phyloP scores from a whole-genome alignment of 164 flowering plant species.

The Annona squamosa region DNA sequence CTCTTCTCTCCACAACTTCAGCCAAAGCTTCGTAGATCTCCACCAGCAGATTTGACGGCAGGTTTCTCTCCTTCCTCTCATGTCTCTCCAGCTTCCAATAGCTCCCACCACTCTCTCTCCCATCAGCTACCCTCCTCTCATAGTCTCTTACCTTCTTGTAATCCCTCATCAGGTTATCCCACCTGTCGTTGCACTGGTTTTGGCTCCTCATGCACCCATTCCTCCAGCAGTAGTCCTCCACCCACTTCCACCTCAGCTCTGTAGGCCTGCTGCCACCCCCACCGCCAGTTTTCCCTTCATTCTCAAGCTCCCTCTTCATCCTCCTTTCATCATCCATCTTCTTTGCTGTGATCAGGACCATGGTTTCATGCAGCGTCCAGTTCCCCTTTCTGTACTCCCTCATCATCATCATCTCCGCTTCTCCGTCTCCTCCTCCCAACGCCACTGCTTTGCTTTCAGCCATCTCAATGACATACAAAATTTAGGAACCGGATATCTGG shows the following conservation, averaged over 20 bases:
- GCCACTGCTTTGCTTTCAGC: no score
- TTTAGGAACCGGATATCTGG: no score
- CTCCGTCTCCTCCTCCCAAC: no score
- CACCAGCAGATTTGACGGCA: conserved; percentile 29
- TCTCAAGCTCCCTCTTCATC: not conserved
- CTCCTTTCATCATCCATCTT: conserved; percentile 32
- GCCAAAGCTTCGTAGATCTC: conserved; percentile 29
- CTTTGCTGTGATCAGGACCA: conserved; percentile 31
- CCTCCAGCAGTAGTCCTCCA: conserved; percentile 39
- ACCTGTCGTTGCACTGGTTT: conserved; percentile 45
- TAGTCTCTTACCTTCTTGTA: conserved; percentile 39
- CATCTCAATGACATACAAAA: no score
- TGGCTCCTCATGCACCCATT: conserved; percentile 34
- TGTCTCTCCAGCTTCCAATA: conserved; percentile 37
- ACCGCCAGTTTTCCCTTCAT: conserved; percentile 3
- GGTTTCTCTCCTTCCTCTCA: conserved; percentile 26
- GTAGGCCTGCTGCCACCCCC: conserved; percentile 12
- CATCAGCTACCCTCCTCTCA: conserved; percentile 13
- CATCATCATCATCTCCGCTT: no score
- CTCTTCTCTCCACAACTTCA: conserved; percentile 22
- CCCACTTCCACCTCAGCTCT: conserved; percentile 44
- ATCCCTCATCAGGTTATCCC: conserved; percentile 40
- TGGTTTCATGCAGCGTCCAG: conserved; percentile 36
- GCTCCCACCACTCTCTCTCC: not conserved
- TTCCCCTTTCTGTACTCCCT: conserved; percentile 32